Percentiles rank a stretch among this genome's conserved stretches.
Evolutionary conservation across 768 basidiomycete species (phyloP).

Genomic region (Phaeotremella fagi): DNA sequence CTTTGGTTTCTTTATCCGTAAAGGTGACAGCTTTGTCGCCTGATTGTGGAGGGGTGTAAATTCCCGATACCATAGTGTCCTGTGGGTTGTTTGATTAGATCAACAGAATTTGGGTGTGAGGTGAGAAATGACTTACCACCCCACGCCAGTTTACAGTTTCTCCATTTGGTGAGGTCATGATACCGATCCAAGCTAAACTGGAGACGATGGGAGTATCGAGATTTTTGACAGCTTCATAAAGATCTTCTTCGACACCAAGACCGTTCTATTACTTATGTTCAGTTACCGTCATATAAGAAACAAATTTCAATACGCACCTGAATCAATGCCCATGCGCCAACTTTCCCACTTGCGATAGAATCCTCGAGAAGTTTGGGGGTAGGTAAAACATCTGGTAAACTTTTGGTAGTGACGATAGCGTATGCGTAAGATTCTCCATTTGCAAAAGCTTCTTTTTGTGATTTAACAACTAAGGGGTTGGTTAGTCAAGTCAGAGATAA

Average conservation of each 20-base stretch:
- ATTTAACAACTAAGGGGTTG: slow-evolving; percentile 55
- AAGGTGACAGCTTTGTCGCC: slow-evolving; percentile 4
- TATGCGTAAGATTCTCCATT: slow-evolving; percentile 60
- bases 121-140: slow-evolving; percentile 2
- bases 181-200: slow-evolving; percentile 34
- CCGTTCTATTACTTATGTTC: slow-evolving; percentile 56
- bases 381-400: slow-evolving; percentile 61
- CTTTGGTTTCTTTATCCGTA: slow-evolving; percentile 11
- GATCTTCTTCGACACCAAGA: slow-evolving; percentile 63
- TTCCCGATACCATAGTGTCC: slow-evolving; percentile 25
- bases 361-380: slow-evolving; percentile 57
- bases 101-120: neutral
- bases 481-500: no score
- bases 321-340: slow-evolving; percentile 57
- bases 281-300: slow-evolving; percentile 1
- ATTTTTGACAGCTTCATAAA: slow-evolving; percentile 54
- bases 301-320: slow-evolving; percentile 50
- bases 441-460: slow-evolving; percentile 56
- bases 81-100: neutral
- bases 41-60: slow-evolving; percentile 18
- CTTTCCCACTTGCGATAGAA: slow-evolving; percentile 33
- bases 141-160: slow-evolving; percentile 31
- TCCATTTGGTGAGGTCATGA: slow-evolving; percentile 33
- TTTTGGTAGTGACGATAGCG: slow-evolving; percentile 67
- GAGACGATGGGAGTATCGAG: slow-evolving; percentile 37